Percentiles rank a stretch among this genome's conserved stretches.
These are phyloP conservation scores for Ustilago xerochloae DNA, from an alignment of 1,284 basidiomycete species.

Conservation along the genomic window DNA sequence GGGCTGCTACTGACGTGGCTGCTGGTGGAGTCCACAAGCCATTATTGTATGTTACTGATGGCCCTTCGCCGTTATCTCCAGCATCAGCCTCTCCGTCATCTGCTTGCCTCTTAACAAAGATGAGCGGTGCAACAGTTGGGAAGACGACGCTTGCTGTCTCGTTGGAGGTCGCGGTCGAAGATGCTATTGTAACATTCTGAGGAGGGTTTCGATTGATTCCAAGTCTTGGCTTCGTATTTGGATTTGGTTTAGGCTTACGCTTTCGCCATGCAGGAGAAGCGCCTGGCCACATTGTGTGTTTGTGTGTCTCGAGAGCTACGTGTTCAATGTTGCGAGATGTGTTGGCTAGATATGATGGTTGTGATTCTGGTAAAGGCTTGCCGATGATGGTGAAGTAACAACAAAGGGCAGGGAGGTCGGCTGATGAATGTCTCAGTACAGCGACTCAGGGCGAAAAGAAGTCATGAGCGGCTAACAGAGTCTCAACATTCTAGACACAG, in stretches of 20 bases:
- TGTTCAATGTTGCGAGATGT: background rate
- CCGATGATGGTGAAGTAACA: no score
- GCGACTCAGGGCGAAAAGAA: background rate
- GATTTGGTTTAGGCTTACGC: conserved; percentile 17
- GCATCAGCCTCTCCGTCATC: conserved; percentile 3
- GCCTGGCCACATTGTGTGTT: conserved; percentile 26
- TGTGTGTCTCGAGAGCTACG: no score
- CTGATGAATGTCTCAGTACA: no score
- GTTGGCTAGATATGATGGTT: background rate
- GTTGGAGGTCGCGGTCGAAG: background rate
- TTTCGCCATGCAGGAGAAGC: conserved; percentile 29
- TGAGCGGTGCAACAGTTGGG: background rate
- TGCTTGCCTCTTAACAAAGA: conserved; percentile 6
- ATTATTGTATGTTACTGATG: conserved; percentile 22
- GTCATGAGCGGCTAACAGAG: no score
- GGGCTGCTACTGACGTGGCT: background rate
- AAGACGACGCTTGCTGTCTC: background rate
- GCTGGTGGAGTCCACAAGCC: conserved; percentile 42
- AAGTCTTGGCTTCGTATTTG: conserved; percentile 21
- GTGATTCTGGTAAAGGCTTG: background rate
- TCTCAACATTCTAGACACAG: no score
- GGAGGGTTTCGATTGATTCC: conserved; percentile 21
- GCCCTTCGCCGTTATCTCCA: background rate
- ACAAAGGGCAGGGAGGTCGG: no score
- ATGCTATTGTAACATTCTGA: background rate